Evolutionary conservation across 2,329 filamentous ascomycete genomes (phyloP), one percentile per base, ranked within the genome.

Genomic region (Aureobasidium sp.): DNA sequence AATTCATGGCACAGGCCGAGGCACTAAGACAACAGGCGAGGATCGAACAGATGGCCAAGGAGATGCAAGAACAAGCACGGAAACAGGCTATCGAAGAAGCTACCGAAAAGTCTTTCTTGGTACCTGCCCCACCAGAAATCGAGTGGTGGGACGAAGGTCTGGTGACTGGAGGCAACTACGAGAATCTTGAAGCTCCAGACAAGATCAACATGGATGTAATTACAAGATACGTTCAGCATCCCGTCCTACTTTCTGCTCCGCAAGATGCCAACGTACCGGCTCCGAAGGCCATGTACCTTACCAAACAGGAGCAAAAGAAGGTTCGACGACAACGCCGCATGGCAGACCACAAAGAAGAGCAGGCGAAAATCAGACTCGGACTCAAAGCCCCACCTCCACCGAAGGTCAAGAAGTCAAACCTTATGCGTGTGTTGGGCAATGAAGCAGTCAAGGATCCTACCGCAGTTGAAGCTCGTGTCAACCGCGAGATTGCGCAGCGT

Each of bases 81-180:
- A 93, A 91, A 72, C 91, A 89, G n/a, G 92, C 91, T 50, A 90
- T 97, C 65, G 93, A 97, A 69, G 93, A 97, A 72, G 93, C 95
- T 64, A 85, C 89, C 53, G 93, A 99, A 73, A 96, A 93, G 73
- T 89, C 91, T 35, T 97, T 93, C 72, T 76, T 94, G 4, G 85
- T 97, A 6, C 87, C 93, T 65, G 81, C 82, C 35, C 94, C 94
- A 11, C 94, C 94, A 4, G 88, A 88, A 8, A 82, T 97, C 45
- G 94, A 99, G 74, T 99, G 94, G 94, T 97, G 93, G 90, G 94
- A 99, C 69, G 92, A 97, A 76, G 90, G 87, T 2, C 78, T 97
- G 19, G 81, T 96, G 17, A 90, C 88, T 45, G 82, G 83, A 45
- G 87, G 82, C 61, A 68, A 68, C 45, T 97, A 97, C 75, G 82